Evolutionary conservation across 495 filamentous ascomycete genomes (phyloP).

Genomic region (Xylaria acuta): DNA sequence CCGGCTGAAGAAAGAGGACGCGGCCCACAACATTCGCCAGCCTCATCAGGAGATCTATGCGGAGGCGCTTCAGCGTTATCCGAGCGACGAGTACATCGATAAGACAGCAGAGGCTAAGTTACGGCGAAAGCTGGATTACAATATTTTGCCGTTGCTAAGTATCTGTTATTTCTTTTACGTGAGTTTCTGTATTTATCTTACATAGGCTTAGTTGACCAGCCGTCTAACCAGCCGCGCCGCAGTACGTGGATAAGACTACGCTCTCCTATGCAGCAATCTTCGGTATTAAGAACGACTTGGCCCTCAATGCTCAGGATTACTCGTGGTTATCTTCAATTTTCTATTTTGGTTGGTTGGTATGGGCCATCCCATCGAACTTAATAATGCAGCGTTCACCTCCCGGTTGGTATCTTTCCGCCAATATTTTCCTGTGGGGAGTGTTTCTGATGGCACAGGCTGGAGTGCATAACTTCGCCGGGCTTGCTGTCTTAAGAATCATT

Average conservation of each 20-base stretch:
- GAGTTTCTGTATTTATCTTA: background rate
- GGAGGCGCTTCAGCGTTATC: conserved; percentile 30
- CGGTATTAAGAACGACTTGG: conserved; percentile 40
- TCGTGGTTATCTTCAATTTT: conserved; percentile 37
- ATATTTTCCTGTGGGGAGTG: conserved; percentile 29
- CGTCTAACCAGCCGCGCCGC: conserved; percentile 38
- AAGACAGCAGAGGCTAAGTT: conserved; percentile 43
- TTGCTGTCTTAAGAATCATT: conserved; percentile 34
- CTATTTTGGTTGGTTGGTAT: conserved; percentile 44
- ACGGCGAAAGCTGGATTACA: conserved; percentile 50
- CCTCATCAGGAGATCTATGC: conserved; percentile 24
- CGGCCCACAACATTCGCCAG: conserved; percentile 1
- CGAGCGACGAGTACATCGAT: conserved; percentile 26
- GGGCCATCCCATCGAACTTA: conserved; percentile 56
- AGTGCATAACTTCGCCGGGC: conserved; percentile 25
- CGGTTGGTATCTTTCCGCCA: conserved; percentile 46
- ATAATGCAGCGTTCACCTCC: conserved; percentile 52
- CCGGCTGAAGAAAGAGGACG: background rate
- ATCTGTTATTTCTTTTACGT: conserved; percentile 13
- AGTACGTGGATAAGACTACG: conserved; percentile 46
- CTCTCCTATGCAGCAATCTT: conserved; percentile 44
- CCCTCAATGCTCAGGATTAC: conserved; percentile 39
- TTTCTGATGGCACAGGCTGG: conserved; percentile 26
- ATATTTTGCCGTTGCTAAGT: conserved; percentile 51
- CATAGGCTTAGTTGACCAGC: background rate